Percentiles rank a stretch among this genome's conserved stretches.
These are phyloP conservation scores for Oemleria cerasiformis DNA, from an alignment of 306 rosid genomes.

Conservation along the genomic window DNA sequence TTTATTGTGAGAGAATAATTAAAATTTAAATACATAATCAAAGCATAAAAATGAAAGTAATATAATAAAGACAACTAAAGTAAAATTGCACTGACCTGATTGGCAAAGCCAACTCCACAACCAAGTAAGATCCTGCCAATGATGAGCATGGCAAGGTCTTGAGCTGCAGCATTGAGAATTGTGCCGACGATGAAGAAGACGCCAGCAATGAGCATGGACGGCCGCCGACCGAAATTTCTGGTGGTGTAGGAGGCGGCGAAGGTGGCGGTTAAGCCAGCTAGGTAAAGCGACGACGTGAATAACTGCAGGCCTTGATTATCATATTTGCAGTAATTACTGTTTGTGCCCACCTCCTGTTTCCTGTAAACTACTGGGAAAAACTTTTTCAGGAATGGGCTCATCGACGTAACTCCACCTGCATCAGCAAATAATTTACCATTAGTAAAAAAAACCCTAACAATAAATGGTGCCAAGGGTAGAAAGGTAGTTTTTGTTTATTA, in stretches of 20 bases:
- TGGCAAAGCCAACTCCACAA: constrained; percentile 84
- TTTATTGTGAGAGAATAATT: too few species aligned
- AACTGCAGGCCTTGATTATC: constrained; percentile 63
- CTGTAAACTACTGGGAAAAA: constrained; percentile 66
- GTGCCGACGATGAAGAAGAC: constrained; percentile 55
- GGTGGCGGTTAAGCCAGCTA: constrained; percentile 65
- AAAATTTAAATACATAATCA: too few species aligned
- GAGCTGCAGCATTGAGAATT: constrained; percentile 40
- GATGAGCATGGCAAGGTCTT: constrained; percentile 48
- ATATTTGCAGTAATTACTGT: constrained; percentile 72
- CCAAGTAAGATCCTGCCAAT: constrained; percentile 61
- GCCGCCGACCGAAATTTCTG: constrained; percentile 48
- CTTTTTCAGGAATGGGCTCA: constrained; percentile 45
- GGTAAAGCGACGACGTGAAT: constrained; percentile 83
- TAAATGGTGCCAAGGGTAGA: not conserved
- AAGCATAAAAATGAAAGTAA: not conserved
- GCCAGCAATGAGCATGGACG: constrained; percentile 72
- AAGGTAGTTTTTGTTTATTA: not conserved
- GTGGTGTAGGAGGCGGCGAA: constrained; percentile 54
- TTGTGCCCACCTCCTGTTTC: not conserved
- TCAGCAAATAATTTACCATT: not conserved
- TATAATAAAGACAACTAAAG: not conserved
- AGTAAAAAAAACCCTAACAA: too few species aligned
- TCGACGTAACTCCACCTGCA: constrained; percentile 77
- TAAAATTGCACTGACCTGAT: constrained; percentile 48